Base-by-base conservation (phyloP, 169 alveolate genomes). In the Cyclospora cayetanensis region DNA sequence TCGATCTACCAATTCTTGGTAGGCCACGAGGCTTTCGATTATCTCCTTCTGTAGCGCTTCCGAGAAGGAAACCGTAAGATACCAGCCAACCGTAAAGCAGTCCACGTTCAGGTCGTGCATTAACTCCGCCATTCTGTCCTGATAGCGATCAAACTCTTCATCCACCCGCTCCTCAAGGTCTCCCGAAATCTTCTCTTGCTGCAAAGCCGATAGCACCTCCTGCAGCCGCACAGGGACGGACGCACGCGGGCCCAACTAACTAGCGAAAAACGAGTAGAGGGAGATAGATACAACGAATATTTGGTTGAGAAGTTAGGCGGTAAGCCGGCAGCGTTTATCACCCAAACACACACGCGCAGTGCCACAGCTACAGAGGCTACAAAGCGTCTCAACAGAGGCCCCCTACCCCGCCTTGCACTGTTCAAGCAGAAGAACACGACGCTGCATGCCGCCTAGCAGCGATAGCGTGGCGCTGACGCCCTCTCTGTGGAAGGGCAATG, bases 31-130 rank as follows among this genome's bases (percentile, higher is more conserved):
- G 55, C 94, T 94, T 42, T 96, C 97, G 52, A 96, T 94, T 50
- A 96, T 93, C 42, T 95, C 97, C 70, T 93, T 89, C 41, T 96
- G 93, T 92, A 95, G 97, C 82, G 96, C 86, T 70, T 96, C 98
- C 37, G 96, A 97, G 43, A 95, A 93, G 55, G 94, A 93, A n/a
- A 95, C 88, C 12, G 97, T 92, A 90, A 96, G 98, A 91, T 96
- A 96, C 98, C 98, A 96, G 4, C 98, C 98, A 27, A 96, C 95
- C n/a, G 97, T 96, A 85, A 96, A 96, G 91, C 98, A 96, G 87
- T 96, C 98, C 55, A 96, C 96, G 50, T 94, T 94, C 29, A 96
- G 94, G 90, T 96, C 98, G 63, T 96, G 97, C 93, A 96, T 94
- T 42, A 96, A 93, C 60, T 96, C 98, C 11, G 95, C 91, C 98